phyloP scores from a whole-genome alignment of 257 asterid genomes.

The Solanum tarijense region DNA sequence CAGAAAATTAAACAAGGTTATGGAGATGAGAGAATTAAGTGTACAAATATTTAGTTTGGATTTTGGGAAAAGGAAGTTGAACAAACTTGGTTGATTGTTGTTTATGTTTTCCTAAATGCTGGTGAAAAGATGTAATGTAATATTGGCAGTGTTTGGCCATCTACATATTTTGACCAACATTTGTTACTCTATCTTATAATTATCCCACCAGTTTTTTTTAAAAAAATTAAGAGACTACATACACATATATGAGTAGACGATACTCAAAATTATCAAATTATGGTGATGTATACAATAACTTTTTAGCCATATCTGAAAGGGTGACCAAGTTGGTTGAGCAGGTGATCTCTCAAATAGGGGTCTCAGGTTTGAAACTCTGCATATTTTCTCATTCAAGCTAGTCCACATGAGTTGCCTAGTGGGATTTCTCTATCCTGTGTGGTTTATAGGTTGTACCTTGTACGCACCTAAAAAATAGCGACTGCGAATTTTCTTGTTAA shows the following conservation, averaged over 20 bases:
- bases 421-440: too few relatives aligned
- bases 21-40: conserved; percentile 6
- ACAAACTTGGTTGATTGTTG: conserved; percentile 30
- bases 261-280: too few relatives aligned
- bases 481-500: too few relatives aligned
- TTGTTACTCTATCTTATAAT: not conserved
- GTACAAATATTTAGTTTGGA: conserved; percentile 2
- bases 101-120: not conserved
- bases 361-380: not conserved
- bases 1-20: not conserved
- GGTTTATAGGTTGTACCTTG: too few relatives aligned
- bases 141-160: conserved; percentile 17
- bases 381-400: not conserved
- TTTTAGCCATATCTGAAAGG: too few relatives aligned
- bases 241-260: not conserved
- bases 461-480: too few relatives aligned
- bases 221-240: not conserved
- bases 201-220: not conserved
- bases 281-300: not conserved
- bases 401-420: not conserved
- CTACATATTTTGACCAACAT: not conserved
- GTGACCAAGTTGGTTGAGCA: not conserved
- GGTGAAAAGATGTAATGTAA: conserved; percentile 10
- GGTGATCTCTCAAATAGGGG: not conserved
- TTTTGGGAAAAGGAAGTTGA: conserved; percentile 30